Base-by-base conservation (phyloP, 2,329 filamentous ascomycete species). In the Claviceps sp. region DNA sequence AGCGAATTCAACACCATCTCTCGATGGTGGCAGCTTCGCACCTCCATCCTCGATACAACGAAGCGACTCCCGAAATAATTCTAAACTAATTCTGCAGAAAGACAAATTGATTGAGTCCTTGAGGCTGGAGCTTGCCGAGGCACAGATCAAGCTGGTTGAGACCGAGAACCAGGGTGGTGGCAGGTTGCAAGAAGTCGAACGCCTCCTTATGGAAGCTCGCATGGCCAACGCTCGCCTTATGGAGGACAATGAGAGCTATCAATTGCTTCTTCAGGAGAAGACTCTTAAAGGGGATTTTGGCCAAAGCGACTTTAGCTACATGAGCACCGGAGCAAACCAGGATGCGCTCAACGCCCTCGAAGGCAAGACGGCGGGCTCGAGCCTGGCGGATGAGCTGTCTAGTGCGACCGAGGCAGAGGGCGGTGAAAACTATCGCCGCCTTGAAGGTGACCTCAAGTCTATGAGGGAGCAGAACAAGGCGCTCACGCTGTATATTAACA, bases 171-270 rank as follows among this genome's bases (percentile, higher is more conserved):
- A 87, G 68, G 91, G 89, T 50, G 91, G 90, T 50, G 89, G 89
- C 46, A 83, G 87, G 30, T 73, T 95, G 63, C 86, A 88, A 58
- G 89, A 95, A 67, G 79, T 97, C n/a, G 90, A 97, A 70, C 85
- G 86, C 60, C 81, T 87, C 57, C 78, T 97, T 50, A 82, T 96
- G 70, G 91, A 97, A 64, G 85, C 89, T 41, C 88, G 90, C 61
- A 93, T 97, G 85, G 86, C 89, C 59, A 98, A 97, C 64, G 93
- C 93, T 53, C 82, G 90, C 46, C 74, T 98, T 56, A 93, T 96
- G 87, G 93, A 98, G 70, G 93, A 98, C 68, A 97, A 97, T 62
- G 93, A 98, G 70, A 95, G 89, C 70, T 98, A 95, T 69, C 91
- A 97, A 69, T 78, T 97, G 40, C 81, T 98, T 17, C 81, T 98